Evolutionary conservation across 106 monocot genomes (phyloP).

Genomic region (Dendrobium nobile): DNA sequence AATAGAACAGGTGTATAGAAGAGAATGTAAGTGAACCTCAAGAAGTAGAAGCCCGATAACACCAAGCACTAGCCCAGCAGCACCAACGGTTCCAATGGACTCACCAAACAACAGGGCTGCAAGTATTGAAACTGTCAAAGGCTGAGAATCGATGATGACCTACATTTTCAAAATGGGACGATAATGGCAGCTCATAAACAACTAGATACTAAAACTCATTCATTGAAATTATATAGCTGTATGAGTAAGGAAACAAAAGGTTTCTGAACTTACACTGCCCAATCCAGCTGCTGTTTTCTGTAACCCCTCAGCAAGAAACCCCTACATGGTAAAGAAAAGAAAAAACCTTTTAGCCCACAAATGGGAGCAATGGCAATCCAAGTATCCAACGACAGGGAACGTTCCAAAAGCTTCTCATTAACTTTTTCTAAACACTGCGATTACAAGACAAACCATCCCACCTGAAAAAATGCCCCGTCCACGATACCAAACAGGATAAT

Average conservation of each 20-base stretch:
- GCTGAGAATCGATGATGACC: conserved; percentile 99
- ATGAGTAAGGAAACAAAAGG: neutral
- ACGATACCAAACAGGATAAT: conserved; percentile 59
- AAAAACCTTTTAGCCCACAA: neutral
- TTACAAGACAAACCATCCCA: conserved; percentile 10
- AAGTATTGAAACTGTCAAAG: conserved; percentile 87
- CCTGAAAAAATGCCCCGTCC: conserved; percentile 98
- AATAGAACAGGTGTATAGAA: neutral
- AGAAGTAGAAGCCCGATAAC: conserved; percentile 91
- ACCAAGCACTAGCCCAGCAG: conserved; percentile 75
- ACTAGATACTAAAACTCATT: too few species aligned
- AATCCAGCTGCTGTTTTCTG: conserved; percentile 89
- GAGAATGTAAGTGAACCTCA: conserved; percentile 44
- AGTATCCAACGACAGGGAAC: neutral
- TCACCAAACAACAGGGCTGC: conserved; percentile 88
- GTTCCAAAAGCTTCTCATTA: neutral
- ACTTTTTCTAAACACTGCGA: neutral
- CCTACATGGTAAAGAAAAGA: conserved; percentile 31
- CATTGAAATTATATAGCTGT: neutral
- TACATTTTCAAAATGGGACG: conserved; percentile 23
- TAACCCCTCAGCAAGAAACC: conserved; percentile 95
- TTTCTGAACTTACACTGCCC: conserved; percentile 69
- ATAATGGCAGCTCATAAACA: neutral
- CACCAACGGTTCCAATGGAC: conserved; percentile 76
- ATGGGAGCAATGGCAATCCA: neutral